A percentile compares a stretch with the other conserved stretches of the same genome.
These are phyloP conservation scores for Talaromyces liani DNA, from an alignment of 495 filamentous ascomycete genomes.

Conservation along the genomic window DNA sequence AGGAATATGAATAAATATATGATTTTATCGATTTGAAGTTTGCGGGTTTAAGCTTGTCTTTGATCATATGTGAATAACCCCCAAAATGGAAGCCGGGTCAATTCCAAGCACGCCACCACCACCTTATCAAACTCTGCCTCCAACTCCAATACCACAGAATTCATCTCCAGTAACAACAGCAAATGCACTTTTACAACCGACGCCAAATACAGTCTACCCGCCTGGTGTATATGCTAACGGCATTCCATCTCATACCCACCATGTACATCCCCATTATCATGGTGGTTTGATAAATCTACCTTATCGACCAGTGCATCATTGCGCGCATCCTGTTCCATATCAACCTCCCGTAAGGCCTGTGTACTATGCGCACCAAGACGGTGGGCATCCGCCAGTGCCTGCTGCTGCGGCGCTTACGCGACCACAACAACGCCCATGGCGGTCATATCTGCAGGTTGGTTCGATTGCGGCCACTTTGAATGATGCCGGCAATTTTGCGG, in stretches of 20 bases:
- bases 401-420: background rate
- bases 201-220: background rate
- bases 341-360: background rate
- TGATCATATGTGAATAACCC: background rate
- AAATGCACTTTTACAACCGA: background rate
- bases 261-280: background rate
- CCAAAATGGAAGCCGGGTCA: background rate
- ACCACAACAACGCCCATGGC: background rate
- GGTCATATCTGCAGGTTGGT: background rate
- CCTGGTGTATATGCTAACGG: background rate
- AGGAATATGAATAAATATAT: background rate
- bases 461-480: slow-evolving; percentile 3
- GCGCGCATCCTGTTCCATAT: too few species aligned
- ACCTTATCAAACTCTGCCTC: slow-evolving; percentile 6
- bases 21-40: background rate
- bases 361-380: background rate
- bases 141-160: background rate
- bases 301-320: background rate
- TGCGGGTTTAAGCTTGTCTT: background rate
- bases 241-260: background rate
- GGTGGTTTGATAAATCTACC: background rate
- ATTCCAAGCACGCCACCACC: slow-evolving; percentile 3
- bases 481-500: slow-evolving; percentile 7
- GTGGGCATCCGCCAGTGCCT: background rate
- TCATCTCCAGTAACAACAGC: background rate